Conservation (phyloP, 2,329 filamentous ascomycete species). For the Aspergillus neoniger region DNA sequence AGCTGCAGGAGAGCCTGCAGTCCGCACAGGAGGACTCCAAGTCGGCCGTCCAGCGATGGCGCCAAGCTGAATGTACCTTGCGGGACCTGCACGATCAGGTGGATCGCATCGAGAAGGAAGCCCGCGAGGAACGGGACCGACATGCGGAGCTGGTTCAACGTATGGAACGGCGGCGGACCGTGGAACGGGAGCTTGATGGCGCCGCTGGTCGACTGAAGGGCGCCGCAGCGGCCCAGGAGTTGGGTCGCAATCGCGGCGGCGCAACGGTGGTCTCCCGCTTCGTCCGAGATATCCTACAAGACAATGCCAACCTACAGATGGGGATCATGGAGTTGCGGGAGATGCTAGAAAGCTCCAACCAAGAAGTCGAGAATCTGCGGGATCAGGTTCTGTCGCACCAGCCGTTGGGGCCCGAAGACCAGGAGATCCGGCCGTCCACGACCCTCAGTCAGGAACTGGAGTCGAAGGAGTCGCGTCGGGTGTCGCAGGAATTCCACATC, state of each 20-base stretch:
- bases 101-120: conserved; percentile 83
- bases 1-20: conserved; percentile 67
- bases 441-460: conserved; percentile 74
- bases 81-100: conserved; percentile 81
- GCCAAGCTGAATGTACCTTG: conserved; percentile 77
- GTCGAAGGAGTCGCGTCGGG: conserved; percentile 47
- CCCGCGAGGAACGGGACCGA: conserved; percentile 74
- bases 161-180: conserved; percentile 78
- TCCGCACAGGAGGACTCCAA: conserved; percentile 73
- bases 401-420: conserved; percentile 52
- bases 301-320: conserved; percentile 91
- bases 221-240: conserved; percentile 69
- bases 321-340: conserved; percentile 89
- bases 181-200: conserved; percentile 78
- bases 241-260: conserved; percentile 60
- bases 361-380: conserved; percentile 84
- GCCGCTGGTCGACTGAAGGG: conserved; percentile 80
- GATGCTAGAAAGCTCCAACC: conserved; percentile 86
- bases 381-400: conserved; percentile 81
- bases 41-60: conserved; percentile 79
- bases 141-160: conserved; percentile 79
- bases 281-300: conserved; percentile 89
- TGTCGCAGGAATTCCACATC: conserved; percentile 80
- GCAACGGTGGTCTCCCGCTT: conserved; percentile 87
- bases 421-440: conserved; percentile 41